Conservation (phyloP, 1,139 yeast genomes). For the Candida pseudocylindracea region DNA sequence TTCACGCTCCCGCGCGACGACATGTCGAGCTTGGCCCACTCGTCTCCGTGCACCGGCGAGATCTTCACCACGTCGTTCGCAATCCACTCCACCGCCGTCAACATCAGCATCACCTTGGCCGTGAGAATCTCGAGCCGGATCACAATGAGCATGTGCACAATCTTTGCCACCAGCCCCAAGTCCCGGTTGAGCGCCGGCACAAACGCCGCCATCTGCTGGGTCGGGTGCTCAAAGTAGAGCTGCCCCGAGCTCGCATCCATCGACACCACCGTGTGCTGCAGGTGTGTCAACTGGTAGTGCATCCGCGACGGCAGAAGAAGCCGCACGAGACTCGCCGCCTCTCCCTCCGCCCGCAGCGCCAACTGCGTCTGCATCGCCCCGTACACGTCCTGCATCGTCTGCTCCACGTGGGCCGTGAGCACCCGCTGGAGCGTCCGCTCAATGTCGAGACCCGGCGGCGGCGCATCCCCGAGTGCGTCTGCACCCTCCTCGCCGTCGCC, state of each 20-base stretch:
- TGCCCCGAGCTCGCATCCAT: too few species aligned
- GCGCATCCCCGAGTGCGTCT: conserved; percentile 9
- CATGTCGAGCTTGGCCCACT: conserved; percentile 9
- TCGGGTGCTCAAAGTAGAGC: too few species aligned
- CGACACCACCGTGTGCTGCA: too few species aligned
- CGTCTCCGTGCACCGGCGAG: conserved; percentile 43
- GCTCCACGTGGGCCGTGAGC: conserved; percentile 14
- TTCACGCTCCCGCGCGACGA: conserved; percentile 4
- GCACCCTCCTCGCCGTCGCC: conserved; percentile 14
- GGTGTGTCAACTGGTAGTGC: too few species aligned
- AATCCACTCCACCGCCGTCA: conserved; percentile 5
- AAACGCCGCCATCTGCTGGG: too few species aligned
- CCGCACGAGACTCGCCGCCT: too few species aligned
- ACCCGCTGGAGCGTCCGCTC: conserved; percentile 5
- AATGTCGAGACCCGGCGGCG: conserved; percentile 4
- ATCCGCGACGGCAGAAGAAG: too few species aligned
- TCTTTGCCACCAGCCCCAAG: conserved; percentile 11
- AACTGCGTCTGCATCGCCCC: conserved; percentile 1
- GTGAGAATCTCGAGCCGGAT: conserved; percentile 23
- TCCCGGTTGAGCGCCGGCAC: conserved; percentile 3
- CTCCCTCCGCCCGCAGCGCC: too few species aligned
- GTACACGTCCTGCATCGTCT: conserved; percentile 13
- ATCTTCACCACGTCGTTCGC: conserved; percentile 33
- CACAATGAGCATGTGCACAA: conserved; percentile 14
- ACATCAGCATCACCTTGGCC: conserved; percentile 26